Evolutionary conservation across 2,329 filamentous ascomycete genomes (phyloP), one percentile per base, ranked within the genome.

Genomic region (Aspergillus sp.): DNA sequence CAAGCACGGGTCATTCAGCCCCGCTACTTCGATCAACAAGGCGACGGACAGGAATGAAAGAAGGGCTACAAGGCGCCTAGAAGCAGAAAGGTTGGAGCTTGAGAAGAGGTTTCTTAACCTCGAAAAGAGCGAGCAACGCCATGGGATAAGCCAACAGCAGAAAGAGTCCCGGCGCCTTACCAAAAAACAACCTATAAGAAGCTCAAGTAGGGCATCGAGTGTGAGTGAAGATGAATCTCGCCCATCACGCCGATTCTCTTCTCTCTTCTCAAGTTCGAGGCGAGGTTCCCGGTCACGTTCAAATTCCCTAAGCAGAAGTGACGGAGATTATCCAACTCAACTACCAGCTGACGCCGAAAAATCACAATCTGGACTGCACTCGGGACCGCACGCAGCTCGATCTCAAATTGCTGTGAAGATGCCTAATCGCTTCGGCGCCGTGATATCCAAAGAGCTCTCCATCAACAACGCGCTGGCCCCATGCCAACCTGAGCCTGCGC

Each of bases 171-270:
- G 71, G 2, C 73, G 74, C 32, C 64, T 77, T 15, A 71, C 69
- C 15, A 77, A 76, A 59, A 77, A 75, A 59, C 72, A 74, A 47
- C 73, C 74, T 1, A 48, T 71, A 4, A 63, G 61, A 19, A 72
- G 60, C 57, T 70, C 70, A 28, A 72, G 67, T 32, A 67, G 74
- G 59, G 69, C 68, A 23, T 71, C 74, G 10, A 76, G 72, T 55
- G 65, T 67, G 13, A 67, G 68, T 57, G 63, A 66, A n/a, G 70
- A 72, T 17, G 66, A 68, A 55, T 63, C 68, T 23, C 63, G 67
- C 21, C 69, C 71, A 8, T 67, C 68, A 1, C 57, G 53, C 51
- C 58, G 64, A 21, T 58, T 75, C 36, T 69, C 71, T 17, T 67
- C 69, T 1, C 62, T 74, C 3, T 74, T 74, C 54, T 70, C 68